Conservation (phyloP, 2,329 filamentous ascomycete genomes). For the Pseudogymnoascus sp. region DNA sequence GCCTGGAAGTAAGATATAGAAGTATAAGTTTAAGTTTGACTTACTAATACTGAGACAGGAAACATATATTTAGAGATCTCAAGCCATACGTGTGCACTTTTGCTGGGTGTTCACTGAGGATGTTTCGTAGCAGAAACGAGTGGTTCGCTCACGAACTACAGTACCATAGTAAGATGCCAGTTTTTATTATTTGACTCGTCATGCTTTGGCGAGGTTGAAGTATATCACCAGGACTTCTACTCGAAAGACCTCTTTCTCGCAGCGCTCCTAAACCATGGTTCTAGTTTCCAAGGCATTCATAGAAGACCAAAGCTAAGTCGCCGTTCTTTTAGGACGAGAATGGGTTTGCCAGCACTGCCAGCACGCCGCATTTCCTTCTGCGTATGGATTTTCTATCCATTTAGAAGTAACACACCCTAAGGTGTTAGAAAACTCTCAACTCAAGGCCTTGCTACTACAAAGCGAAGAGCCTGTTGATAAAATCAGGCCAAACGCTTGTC, state of each 20-base stretch:
- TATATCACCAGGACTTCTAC: not conserved
- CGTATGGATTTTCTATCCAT: slow-evolving; percentile 14
- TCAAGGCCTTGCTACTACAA: slow-evolving; percentile 18
- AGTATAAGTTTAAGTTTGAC: not conserved
- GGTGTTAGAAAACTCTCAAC: slow-evolving; percentile 12
- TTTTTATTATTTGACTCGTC: not conserved
- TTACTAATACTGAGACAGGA: slow-evolving; percentile 10
- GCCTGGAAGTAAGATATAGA: slow-evolving; percentile 12
- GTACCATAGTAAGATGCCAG: slow-evolving; percentile 17
- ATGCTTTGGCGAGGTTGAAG: not conserved
- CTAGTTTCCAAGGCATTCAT: not conserved
- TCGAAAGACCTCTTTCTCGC: not conserved
- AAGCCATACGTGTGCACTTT: slow-evolving; percentile 30
- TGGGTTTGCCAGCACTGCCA: slow-evolving; percentile 23
- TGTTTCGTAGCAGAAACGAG: slow-evolving; percentile 24
- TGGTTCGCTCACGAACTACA: slow-evolving; percentile 29
- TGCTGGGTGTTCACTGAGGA: slow-evolving; percentile 22
- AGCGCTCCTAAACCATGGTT: not conserved
- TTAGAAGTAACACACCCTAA: slow-evolving; percentile 11
- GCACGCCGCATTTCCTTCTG: slow-evolving; percentile 9
- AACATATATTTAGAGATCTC: slow-evolving; percentile 28
- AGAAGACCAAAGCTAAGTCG: not conserved
- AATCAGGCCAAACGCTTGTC: slow-evolving; percentile 21
- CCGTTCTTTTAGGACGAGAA: slow-evolving; percentile 13
- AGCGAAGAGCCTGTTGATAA: slow-evolving; percentile 18